phyloP scores from a whole-genome alignment of 2,329 filamentous ascomycete species.

The Macroventuria anomochaeta region DNA sequence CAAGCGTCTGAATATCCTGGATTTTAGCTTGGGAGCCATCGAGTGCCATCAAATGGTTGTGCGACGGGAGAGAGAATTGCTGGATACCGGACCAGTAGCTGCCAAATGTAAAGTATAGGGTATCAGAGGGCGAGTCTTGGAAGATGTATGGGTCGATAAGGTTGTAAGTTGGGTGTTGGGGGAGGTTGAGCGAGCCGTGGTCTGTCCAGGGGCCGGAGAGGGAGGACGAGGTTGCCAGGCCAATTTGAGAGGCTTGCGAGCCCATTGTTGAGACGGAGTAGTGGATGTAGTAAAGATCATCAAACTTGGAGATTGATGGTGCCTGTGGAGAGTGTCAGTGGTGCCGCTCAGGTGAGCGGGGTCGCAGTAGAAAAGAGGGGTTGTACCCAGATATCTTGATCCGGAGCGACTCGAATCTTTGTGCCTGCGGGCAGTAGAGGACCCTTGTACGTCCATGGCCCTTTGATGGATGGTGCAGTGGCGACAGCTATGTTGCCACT shows the following conservation, averaged over 20 bases:
- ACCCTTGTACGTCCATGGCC: slow-evolving; percentile 57
- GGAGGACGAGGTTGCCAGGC: slow-evolving; percentile 57
- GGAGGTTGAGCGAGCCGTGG: slow-evolving; percentile 57
- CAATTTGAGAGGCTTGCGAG: slow-evolving; percentile 66
- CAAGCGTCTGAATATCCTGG: slow-evolving; percentile 22
- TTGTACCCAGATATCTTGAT: slow-evolving; percentile 56
- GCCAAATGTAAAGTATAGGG: slow-evolving; percentile 65
- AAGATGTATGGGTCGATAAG: slow-evolving; percentile 60
- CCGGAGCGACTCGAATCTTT: slow-evolving; percentile 50
- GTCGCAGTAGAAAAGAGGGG: too few relatives aligned
- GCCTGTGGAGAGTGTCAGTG: slow-evolving; percentile 53
- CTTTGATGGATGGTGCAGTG: slow-evolving; percentile 52
- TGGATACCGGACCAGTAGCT: slow-evolving; percentile 71
- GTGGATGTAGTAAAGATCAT: slow-evolving; percentile 64
- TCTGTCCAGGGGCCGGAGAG: slow-evolving; percentile 66
- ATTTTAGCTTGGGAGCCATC: neutral
- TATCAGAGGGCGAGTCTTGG: slow-evolving; percentile 30
- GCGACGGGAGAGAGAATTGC: slow-evolving; percentile 58
- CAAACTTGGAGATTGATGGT: slow-evolving; percentile 65
- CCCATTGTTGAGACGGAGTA: slow-evolving; percentile 67
- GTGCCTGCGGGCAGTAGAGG: slow-evolving; percentile 52
- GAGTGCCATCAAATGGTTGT: slow-evolving; percentile 16
- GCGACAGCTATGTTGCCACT: slow-evolving; percentile 56
- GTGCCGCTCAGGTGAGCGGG: neutral
- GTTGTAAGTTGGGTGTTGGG: slow-evolving; percentile 48